Evolutionary conservation across 495 filamentous ascomycete species (phyloP).

Genomic region (Neurospora cerealis): DNA sequence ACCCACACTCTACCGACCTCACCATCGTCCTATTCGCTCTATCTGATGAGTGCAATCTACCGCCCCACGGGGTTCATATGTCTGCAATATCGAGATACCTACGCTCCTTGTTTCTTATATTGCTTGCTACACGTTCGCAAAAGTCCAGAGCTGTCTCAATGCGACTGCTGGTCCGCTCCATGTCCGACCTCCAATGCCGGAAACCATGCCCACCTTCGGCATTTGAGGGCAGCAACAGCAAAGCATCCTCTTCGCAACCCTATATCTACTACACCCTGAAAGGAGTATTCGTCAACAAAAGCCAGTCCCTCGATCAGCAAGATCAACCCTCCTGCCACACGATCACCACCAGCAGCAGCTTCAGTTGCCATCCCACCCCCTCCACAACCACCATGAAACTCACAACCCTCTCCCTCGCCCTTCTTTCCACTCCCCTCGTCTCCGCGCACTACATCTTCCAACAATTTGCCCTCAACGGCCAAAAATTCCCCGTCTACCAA

Average conservation of each 20-base stretch:
- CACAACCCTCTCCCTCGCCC: slow-evolving; percentile 13
- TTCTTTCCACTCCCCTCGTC: slow-evolving; percentile 21
- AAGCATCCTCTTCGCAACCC: neutral
- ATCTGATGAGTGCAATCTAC: slow-evolving; percentile 11
- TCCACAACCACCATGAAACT: slow-evolving; percentile 23
- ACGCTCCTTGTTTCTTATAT: neutral
- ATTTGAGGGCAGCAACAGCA: neutral
- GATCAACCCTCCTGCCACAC: neutral
- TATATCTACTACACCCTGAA: neutral
- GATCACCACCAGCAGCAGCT: neutral
- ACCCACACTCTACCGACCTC: slow-evolving; percentile 13
- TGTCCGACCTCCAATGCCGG: neutral
- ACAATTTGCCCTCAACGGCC: slow-evolving; percentile 32
- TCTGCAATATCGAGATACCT: neutral
- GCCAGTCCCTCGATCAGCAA: neutral
- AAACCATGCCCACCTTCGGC: neutral
- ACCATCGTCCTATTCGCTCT: slow-evolving; percentile 9
- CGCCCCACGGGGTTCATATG: slow-evolving; percentile 3
- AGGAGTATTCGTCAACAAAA: neutral
- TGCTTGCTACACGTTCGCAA: neutral
- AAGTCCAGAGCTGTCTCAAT: neutral
- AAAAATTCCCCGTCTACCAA: slow-evolving; percentile 37
- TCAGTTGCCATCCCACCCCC: neutral
- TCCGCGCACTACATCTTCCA: slow-evolving; percentile 43
- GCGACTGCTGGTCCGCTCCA: neutral